phyloP scores from a whole-genome alignment of 148 eudicot genomes.

The Rhododendron molle region DNA sequence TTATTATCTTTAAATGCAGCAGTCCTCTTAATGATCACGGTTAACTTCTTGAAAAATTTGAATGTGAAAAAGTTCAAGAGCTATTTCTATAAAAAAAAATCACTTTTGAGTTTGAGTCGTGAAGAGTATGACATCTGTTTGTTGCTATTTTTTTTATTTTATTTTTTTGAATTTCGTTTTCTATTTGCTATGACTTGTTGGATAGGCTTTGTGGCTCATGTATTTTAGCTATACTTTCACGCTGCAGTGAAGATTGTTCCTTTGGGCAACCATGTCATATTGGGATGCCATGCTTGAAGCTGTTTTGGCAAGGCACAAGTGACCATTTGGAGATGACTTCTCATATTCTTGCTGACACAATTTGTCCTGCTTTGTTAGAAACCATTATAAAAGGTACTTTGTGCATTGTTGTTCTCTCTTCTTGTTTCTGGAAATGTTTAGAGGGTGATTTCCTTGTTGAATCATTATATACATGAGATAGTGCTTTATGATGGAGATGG shows the following conservation, averaged over 20 bases:
- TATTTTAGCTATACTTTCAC: background rate
- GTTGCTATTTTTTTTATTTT: background rate
- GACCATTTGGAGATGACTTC: constrained; percentile 61
- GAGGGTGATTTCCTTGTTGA: background rate
- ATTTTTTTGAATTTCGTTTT: background rate
- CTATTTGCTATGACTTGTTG: background rate
- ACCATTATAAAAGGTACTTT: constrained; percentile 79
- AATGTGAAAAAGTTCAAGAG: background rate
- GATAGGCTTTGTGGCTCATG: background rate
- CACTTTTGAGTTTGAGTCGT: background rate
- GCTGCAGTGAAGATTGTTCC: constrained; percentile 73
- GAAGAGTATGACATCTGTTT: background rate
- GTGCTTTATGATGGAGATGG: background rate
- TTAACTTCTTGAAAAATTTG: background rate
- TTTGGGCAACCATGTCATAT: constrained; percentile 40
- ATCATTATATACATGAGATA: background rate
- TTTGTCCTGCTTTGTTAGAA: constrained; percentile 73
- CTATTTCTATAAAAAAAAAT: background rate
- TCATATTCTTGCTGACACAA: constrained; percentile 56
- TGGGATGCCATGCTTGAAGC: constrained; percentile 77
- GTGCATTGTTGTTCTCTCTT: constrained; percentile 9
- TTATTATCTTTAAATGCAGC: background rate
- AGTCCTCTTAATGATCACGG: background rate
- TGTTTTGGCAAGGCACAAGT: constrained; percentile 57
- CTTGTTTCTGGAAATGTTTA: constrained; percentile 1